Evolutionary conservation across 225 moss, liverwort and hornwort genomes (phyloP).

Genomic region (Takakia lepidozioides): DNA sequence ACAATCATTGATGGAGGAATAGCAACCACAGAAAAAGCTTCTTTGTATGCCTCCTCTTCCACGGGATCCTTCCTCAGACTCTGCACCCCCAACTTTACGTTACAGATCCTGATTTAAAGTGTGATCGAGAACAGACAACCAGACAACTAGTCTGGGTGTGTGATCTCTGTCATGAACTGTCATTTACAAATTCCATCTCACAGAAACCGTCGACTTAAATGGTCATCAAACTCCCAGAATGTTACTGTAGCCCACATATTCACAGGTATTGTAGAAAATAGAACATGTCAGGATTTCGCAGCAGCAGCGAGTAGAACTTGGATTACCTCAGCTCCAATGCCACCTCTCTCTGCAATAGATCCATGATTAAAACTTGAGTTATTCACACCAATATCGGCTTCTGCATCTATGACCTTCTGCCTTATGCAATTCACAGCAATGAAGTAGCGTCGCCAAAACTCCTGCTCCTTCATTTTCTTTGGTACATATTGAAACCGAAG

Average conservation of each 20-base stretch:
- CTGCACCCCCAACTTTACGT: too few species aligned
- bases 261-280: too few species aligned
- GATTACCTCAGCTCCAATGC: conserved; percentile 61
- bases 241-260: too few species aligned
- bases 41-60: conserved; percentile 90
- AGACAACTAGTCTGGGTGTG: too few species aligned
- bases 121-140: too few species aligned
- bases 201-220: too few species aligned
- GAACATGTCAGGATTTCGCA: too few species aligned
- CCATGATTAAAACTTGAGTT: conserved; percentile 45
- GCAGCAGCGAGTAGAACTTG: too few species aligned
- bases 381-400: conserved; percentile 38
- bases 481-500: conserved; percentile 65
- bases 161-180: too few species aligned
- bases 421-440: conserved; percentile 63
- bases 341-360: conserved; percentile 34
- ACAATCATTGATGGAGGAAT: conserved; percentile 84
- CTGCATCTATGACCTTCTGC: conserved; percentile 59
- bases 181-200: too few species aligned
- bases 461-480: conserved; percentile 74
- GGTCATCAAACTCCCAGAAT: too few species aligned
- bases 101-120: too few species aligned
- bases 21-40: conserved; percentile 72
- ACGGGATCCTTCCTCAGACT: conserved; percentile 80
- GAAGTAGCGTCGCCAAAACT: conserved; percentile 93